Percentiles rank a stretch among this genome's conserved stretches.
Conservation (phyloP, 768 basidiomycete genomes). For the Chalciporus pseudorubinellus region DNA sequence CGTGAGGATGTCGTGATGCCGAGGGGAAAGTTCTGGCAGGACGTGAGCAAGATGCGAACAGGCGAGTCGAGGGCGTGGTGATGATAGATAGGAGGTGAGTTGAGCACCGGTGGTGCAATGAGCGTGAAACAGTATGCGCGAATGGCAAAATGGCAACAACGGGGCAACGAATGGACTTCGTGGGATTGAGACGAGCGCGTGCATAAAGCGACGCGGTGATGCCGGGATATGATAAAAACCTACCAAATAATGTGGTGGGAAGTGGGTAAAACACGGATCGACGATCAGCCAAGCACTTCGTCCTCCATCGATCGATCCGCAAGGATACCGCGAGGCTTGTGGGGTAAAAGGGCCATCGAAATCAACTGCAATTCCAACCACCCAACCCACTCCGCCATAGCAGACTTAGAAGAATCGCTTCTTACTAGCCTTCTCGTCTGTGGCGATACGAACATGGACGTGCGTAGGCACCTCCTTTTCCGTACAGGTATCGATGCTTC, state of each 20-base stretch:
- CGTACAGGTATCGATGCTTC: slow-evolving; percentile 68
- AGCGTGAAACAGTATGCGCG: not conserved
- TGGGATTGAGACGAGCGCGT: not conserved
- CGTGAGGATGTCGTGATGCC: not conserved
- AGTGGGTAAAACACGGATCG: slow-evolving; percentile 7
- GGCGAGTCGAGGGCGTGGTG: too few relatives aligned
- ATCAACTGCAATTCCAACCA: not conserved
- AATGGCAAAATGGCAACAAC: not conserved
- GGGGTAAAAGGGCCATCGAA: slow-evolving; percentile 1
- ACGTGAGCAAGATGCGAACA: not conserved
- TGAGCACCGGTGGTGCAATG: not conserved
- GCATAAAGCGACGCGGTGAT: not conserved
- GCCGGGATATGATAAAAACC: not conserved
- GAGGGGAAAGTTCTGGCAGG: not conserved
- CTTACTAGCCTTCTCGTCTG: slow-evolving; percentile 73
- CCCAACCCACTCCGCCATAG: not conserved
- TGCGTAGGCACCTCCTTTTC: slow-evolving; percentile 49
- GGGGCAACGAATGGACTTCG: not conserved
- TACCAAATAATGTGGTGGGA: not conserved
- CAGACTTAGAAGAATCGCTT: slow-evolving; percentile 63
- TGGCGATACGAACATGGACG: slow-evolving; percentile 67
- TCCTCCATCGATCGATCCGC: slow-evolving; percentile 8
- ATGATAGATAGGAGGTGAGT: not conserved
- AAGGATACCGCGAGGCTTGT: slow-evolving; percentile 12
- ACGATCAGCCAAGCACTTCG: not conserved